Conservation (phyloP, 2,329 filamentous ascomycete species). For the Hymenoscyphus occultus region DNA sequence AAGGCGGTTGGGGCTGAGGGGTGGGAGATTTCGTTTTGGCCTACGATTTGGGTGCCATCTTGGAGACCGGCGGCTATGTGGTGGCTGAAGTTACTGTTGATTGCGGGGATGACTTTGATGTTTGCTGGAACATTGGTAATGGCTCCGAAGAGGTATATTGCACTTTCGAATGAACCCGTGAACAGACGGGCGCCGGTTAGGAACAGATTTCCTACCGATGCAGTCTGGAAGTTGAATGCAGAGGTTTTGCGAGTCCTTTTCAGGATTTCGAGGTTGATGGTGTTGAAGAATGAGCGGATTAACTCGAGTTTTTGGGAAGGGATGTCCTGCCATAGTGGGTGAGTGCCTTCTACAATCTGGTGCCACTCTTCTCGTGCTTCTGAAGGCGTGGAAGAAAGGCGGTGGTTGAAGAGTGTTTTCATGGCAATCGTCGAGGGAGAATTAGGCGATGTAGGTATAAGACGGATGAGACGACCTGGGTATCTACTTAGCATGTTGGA, state of each 20-base stretch:
- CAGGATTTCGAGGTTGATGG: conserved; percentile 73
- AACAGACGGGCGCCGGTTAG: conserved; percentile 84
- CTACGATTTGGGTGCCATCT: conserved; percentile 76
- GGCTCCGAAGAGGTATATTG: conserved; percentile 83
- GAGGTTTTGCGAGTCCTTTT: conserved; percentile 71
- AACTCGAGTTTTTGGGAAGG: conserved; percentile 72
- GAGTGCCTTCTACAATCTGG: conserved; percentile 80
- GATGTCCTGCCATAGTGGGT: conserved; percentile 70
- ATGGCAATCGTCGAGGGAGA: conserved; percentile 69
- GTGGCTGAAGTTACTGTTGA: conserved; percentile 93
- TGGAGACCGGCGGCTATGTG: conserved; percentile 83
- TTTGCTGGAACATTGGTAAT: conserved; percentile 79
- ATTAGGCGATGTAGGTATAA: conserved; percentile 68
- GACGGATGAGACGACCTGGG: conserved; percentile 77
- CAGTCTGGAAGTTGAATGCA: conserved; percentile 73
- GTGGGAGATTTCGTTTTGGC: conserved; percentile 91
- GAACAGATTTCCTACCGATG: conserved; percentile 77
- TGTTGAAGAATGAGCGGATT: conserved; percentile 73
- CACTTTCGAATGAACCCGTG: conserved; percentile 86
- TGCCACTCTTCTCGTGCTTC: conserved; percentile 78
- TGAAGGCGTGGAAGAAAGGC: conserved; percentile 61
- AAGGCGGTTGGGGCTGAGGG: conserved; percentile 43
- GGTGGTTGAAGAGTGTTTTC: conserved; percentile 82
- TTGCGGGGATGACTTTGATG: conserved; percentile 78
- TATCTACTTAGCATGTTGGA: conserved; percentile 11